phyloP scores from a whole-genome alignment of 1,284 basidiomycete genomes.

The Ustilago esculenta region DNA sequence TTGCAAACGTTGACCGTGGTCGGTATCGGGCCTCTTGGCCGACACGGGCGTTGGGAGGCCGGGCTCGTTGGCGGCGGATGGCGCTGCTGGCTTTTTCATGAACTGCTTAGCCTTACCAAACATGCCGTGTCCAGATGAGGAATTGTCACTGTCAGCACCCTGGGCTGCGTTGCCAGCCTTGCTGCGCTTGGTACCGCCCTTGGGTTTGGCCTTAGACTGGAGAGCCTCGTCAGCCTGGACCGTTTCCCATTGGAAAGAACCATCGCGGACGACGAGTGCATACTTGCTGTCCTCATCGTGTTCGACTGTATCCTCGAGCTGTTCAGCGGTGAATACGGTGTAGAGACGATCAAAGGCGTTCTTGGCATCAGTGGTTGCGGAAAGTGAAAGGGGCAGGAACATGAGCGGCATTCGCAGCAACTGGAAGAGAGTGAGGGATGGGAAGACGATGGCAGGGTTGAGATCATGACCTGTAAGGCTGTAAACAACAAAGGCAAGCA shows the following conservation, averaged over 20 bases:
- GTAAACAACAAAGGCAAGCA: slow-evolving; percentile 86
- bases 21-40: slow-evolving; percentile 19
- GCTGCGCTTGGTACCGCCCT: slow-evolving; percentile 14
- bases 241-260: slow-evolving; percentile 54
- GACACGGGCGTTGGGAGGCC: slow-evolving; percentile 28
- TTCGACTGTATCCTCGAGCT: slow-evolving; percentile 74
- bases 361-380: slow-evolving; percentile 60
- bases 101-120: slow-evolving; percentile 40
- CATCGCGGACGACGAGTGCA: slow-evolving; percentile 43
- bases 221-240: slow-evolving; percentile 42
- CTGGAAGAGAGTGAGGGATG: slow-evolving; percentile 65
- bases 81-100: slow-evolving; percentile 15
- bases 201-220: slow-evolving; percentile 24
- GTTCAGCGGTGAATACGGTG: slow-evolving; percentile 74
- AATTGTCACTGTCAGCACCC: background rate
- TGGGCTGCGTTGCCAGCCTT: slow-evolving; percentile 13
- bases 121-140: slow-evolving; percentile 11
- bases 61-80: slow-evolving; percentile 29
- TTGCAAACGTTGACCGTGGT: slow-evolving; percentile 29
- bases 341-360: slow-evolving; percentile 62
- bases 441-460: slow-evolving; percentile 71
- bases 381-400: slow-evolving; percentile 70
- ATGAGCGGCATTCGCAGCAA: slow-evolving; percentile 79
- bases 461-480: slow-evolving; percentile 76
- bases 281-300: slow-evolving; percentile 71